phyloP scores from a whole-genome alignment of 352 stramenopile species.

The Phytopythium kandeliae region DNA sequence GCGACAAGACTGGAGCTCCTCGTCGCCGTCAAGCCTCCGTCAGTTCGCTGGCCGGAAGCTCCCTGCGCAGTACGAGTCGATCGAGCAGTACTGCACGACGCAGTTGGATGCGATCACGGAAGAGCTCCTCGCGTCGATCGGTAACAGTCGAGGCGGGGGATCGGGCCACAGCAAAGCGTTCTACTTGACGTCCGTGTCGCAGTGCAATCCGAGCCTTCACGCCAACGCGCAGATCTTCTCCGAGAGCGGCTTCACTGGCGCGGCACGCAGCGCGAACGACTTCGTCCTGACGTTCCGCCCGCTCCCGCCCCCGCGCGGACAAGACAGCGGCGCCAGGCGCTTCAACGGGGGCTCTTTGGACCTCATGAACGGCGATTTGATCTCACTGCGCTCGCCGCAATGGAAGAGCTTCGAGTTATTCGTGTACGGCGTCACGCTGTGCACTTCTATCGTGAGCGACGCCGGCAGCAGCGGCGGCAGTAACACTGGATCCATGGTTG shows the following conservation, averaged over 20 bases:
- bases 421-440: conserved; percentile 63
- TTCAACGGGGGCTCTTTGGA: conserved; percentile 17
- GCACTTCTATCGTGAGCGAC: conserved; percentile 46
- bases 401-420: conserved; percentile 56
- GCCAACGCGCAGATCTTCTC: conserved; percentile 51
- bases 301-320: background rate
- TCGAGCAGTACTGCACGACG: conserved; percentile 49
- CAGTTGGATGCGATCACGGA: conserved; percentile 68
- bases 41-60: conserved; percentile 28
- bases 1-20: conserved; percentile 2
- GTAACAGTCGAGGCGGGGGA: conserved; percentile 34
- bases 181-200: conserved; percentile 55
- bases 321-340: conserved; percentile 6
- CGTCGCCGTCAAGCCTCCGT: conserved; percentile 19
- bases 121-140: conserved; percentile 53
- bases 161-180: conserved; percentile 21
- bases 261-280: conserved; percentile 31
- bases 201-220: conserved; percentile 24
- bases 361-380: conserved; percentile 57
- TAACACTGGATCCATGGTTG: conserved; percentile 3
- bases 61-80: conserved; percentile 32
- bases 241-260: conserved; percentile 63
- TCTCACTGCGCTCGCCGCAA: conserved; percentile 47
- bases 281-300: conserved; percentile 59
- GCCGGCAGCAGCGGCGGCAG: background rate